phyloP scores from a whole-genome alignment of 495 filamentous ascomycete species.

The Achaetomiella virescens region DNA sequence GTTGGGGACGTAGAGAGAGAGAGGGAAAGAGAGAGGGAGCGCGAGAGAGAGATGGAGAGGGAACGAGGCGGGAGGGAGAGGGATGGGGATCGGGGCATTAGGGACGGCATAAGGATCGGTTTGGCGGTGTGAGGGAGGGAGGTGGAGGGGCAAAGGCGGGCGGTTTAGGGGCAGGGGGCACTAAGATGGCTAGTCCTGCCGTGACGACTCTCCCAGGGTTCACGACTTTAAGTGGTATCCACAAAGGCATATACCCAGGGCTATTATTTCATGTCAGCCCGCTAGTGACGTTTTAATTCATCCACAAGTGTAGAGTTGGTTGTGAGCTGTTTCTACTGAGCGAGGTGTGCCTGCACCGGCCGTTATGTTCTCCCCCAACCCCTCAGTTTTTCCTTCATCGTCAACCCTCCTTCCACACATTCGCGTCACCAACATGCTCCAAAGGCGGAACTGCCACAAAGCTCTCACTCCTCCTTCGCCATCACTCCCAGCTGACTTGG shows the following conservation, averaged over 20 bases:
- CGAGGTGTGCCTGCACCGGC: slow-evolving; percentile 5
- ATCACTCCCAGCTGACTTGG: slow-evolving; percentile 19
- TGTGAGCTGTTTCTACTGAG: slow-evolving; percentile 6
- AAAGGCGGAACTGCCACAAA: slow-evolving; percentile 25
- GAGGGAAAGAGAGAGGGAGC: slow-evolving; percentile 12
- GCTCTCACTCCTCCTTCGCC: slow-evolving; percentile 15
- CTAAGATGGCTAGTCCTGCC: too few species aligned
- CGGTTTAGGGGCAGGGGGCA: slow-evolving; percentile 21
- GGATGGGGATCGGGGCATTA: slow-evolving; percentile 20
- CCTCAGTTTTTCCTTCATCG: not conserved
- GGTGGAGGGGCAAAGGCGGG: slow-evolving; percentile 31
- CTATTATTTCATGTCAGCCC: not conserved
- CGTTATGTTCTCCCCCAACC: not conserved
- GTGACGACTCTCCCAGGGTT: too few species aligned
- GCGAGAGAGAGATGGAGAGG: slow-evolving; percentile 10
- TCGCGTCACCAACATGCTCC: slow-evolving; percentile 30
- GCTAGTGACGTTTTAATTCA: not conserved
- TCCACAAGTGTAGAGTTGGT: slow-evolving; percentile 2
- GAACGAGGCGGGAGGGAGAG: slow-evolving; percentile 28
- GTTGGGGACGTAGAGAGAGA: slow-evolving; percentile 8
- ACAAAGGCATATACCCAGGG: not conserved
- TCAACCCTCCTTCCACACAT: slow-evolving; percentile 35
- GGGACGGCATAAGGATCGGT: slow-evolving; percentile 30
- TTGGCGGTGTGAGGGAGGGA: slow-evolving; percentile 28
- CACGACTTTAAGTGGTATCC: not conserved